Evolutionary conservation across 2,329 filamentous ascomycete species (phyloP).

Genomic region (Apiospora aurea): DNA sequence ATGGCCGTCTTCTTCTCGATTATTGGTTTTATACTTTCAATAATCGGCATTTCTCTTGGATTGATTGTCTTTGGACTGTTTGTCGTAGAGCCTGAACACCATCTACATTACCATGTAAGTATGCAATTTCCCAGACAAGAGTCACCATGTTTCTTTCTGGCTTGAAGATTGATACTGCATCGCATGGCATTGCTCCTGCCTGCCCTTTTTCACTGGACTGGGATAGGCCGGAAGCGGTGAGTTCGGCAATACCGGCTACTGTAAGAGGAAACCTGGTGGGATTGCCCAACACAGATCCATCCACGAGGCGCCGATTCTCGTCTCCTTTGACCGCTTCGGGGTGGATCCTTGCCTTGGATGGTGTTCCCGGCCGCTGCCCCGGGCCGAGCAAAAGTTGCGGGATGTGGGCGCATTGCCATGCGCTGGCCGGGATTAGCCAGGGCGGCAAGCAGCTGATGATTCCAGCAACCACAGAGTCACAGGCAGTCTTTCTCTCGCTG

Average conservation of each 20-base stretch:
- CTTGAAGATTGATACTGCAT: neutral
- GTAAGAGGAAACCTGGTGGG: neutral
- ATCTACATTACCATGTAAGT: neutral
- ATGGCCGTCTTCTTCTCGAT: neutral
- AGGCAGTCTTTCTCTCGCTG: neutral
- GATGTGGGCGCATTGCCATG: neutral
- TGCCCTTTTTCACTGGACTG: neutral
- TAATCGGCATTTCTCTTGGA: neutral
- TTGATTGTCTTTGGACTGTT: neutral
- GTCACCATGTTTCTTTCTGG: neutral
- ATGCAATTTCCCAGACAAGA: neutral
- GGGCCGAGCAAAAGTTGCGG: constrained; percentile 4
- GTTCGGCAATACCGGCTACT: neutral
- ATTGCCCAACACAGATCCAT: neutral
- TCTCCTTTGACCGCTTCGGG: constrained; percentile 2
- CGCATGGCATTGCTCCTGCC: neutral
- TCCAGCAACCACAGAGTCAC: neutral
- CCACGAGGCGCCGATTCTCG: neutral
- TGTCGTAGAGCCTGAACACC: neutral
- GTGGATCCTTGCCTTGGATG: neutral
- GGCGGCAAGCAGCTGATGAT: neutral
- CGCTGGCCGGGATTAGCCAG: neutral
- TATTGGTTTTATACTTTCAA: constrained; percentile 13
- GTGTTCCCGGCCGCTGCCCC: neutral
- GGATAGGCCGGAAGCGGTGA: neutral